Conservation (phyloP, 768 basidiomycete species). For the Mycena maculata region DNA sequence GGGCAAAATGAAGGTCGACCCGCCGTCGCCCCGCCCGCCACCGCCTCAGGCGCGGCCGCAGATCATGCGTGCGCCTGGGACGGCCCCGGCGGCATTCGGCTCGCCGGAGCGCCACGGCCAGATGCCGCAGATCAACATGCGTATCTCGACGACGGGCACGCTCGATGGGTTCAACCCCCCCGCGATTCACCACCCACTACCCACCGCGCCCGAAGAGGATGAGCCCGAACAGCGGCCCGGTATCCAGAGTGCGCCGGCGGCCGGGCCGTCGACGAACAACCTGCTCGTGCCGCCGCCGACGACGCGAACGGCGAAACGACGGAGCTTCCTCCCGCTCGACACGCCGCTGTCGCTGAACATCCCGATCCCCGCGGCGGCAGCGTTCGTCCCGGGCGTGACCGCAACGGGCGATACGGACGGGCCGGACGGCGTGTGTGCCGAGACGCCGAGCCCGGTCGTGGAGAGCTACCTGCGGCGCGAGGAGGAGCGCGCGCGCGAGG, state of each 20-base stretch:
- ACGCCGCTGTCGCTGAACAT: conserved; percentile 67
- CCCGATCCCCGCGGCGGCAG: conserved; percentile 70
- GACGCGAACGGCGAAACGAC: conserved; percentile 72
- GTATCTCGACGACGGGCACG: conserved; percentile 77
- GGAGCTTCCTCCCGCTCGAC: conserved; percentile 92
- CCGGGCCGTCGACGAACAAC: conserved; percentile 41
- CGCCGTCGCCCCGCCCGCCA: conserved; percentile 57
- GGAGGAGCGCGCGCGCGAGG: conserved; percentile 77
- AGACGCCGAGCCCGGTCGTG: conserved; percentile 58
- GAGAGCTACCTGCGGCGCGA: conserved; percentile 66
- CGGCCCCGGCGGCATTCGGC: conserved; percentile 38
- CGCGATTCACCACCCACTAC: conserved; percentile 20
- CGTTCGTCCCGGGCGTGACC: conserved; percentile 66
- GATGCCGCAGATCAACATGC: conserved; percentile 73
- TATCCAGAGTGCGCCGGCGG: conserved; percentile 31
- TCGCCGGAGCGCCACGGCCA: conserved; percentile 52
- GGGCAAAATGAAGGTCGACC: conserved; percentile 86
- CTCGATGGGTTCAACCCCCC: conserved; percentile 57
- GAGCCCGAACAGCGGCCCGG: conserved; percentile 41
- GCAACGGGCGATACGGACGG: conserved; percentile 52
- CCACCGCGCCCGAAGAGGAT: conserved; percentile 38
- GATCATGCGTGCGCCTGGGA: conserved; percentile 42
- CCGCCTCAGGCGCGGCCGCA: conserved; percentile 47
- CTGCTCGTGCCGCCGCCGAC: conserved; percentile 58
- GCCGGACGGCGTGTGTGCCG: conserved; percentile 42